Percentiles rank a stretch among this genome's conserved stretches.
Conservation (phyloP, 108 stramenopile species). For the Phaeodactylum tricornutum region DNA sequence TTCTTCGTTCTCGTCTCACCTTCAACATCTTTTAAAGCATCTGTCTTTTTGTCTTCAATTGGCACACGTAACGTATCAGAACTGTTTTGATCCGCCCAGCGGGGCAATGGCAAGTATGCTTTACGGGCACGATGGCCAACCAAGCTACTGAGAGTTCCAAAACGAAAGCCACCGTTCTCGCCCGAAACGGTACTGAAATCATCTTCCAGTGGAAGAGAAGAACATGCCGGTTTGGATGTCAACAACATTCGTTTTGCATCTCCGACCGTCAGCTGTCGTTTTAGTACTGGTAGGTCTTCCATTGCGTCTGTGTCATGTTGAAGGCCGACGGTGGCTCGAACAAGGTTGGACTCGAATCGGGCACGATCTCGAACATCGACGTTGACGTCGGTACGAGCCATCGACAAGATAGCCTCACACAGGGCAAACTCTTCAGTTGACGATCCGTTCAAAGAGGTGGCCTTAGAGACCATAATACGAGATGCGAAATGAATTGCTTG, state of each 20-base stretch:
- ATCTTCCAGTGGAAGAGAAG: constrained; percentile 54
- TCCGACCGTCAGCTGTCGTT: constrained; percentile 21
- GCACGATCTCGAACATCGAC: constrained; percentile 95
- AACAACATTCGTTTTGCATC: constrained; percentile 43
- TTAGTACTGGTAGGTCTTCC: constrained; percentile 21
- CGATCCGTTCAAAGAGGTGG: not conserved
- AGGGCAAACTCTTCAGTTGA: constrained; percentile 28
- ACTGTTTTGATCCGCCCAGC: constrained; percentile 79
- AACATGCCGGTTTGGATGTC: constrained; percentile 39
- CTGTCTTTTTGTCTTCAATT: not conserved
- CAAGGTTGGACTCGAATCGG: constrained; percentile 72
- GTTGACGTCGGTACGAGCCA: constrained; percentile 85
- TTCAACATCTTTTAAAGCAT: not conserved
- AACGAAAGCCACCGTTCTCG: constrained; percentile 45
- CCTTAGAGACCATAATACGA: constrained; percentile 49
- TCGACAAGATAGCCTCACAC: constrained; percentile 86
- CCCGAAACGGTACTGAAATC: constrained; percentile 14
- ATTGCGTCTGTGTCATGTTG: constrained; percentile 39
- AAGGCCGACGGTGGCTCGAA: constrained; percentile 52
- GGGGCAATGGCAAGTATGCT: constrained; percentile 68
- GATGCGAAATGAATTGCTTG: constrained; percentile 91
- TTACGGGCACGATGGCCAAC: constrained; percentile 56
- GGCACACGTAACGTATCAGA: constrained; percentile 72
- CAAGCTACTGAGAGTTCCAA: constrained; percentile 79
- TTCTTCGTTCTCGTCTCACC: not conserved